Evolutionary conservation across 1,284 basidiomycete species (phyloP).

Genomic region (Fomitopsis schrenkii): DNA sequence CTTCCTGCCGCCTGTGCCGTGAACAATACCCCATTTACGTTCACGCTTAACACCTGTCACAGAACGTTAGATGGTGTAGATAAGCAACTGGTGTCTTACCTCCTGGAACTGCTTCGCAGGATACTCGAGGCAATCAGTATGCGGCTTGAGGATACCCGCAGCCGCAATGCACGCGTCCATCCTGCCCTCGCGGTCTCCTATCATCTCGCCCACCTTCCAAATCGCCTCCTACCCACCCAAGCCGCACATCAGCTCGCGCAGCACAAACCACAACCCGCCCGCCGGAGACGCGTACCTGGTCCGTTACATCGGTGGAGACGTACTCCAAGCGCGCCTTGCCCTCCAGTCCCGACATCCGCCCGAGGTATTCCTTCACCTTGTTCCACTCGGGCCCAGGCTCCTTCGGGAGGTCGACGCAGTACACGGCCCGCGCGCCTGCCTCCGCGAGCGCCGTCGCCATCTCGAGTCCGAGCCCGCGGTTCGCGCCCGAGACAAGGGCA

Average conservation of each 20-base stretch:
- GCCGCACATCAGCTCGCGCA: background rate
- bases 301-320: conserved; percentile 56
- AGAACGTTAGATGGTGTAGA: background rate
- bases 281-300: conserved; percentile 38
- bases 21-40: conserved; percentile 73
- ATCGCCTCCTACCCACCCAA: conserved; percentile 30
- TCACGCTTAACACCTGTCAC: conserved; percentile 65
- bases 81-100: conserved; percentile 28
- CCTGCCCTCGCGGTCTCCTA: conserved; percentile 59
- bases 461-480: conserved; percentile 79
- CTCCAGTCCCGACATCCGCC: conserved; percentile 34
- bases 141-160: conserved; percentile 50
- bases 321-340: conserved; percentile 56
- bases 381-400: conserved; percentile 67
- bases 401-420: conserved; percentile 71
- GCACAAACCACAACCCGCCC: background rate
- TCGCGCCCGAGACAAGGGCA: conserved; percentile 74
- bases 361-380: conserved; percentile 50
- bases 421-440: conserved; percentile 73
- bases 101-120: conserved; percentile 68
- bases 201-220: conserved; percentile 52
- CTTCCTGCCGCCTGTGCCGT: conserved; percentile 78
- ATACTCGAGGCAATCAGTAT: conserved; percentile 68
- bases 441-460: conserved; percentile 77
- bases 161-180: conserved; percentile 76